Conservation (phyloP, 2,329 filamentous ascomycete genomes). For the Emergomyces pasteurianus region DNA sequence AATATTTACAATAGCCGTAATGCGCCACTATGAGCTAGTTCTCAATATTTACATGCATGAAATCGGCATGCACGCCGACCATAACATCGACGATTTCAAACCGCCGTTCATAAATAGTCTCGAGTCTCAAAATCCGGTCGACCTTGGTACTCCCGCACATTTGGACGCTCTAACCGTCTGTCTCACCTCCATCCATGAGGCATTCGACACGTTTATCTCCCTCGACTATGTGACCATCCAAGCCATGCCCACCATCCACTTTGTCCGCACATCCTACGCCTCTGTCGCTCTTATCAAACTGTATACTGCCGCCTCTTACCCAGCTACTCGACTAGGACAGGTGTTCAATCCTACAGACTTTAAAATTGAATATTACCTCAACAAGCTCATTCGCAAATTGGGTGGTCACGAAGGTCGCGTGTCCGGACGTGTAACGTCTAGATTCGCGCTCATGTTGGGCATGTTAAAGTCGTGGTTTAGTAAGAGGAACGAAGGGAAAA, state of each 20-base stretch:
- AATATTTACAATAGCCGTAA: constrained; percentile 37
- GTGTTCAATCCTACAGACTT: constrained; percentile 58
- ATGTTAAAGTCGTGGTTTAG: constrained; percentile 61
- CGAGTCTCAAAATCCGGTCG: constrained; percentile 24
- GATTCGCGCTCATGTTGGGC: constrained; percentile 58
- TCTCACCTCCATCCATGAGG: constrained; percentile 52
- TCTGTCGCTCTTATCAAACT: constrained; percentile 63
- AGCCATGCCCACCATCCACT: constrained; percentile 56
- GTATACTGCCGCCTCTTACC: constrained; percentile 53
- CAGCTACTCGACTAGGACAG: constrained; percentile 54
- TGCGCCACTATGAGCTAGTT: constrained; percentile 53
- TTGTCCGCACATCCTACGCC: constrained; percentile 60
- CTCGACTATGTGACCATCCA: constrained; percentile 50
- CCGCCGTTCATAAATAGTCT: constrained; percentile 33
- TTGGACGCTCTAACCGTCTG: constrained; percentile 57
- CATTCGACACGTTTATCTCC: constrained; percentile 52
- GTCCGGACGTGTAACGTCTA: constrained; percentile 52
- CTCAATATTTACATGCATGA: constrained; percentile 66
- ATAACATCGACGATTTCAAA: constrained; percentile 42
- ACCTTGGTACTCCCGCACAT: constrained; percentile 44
- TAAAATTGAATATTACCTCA: constrained; percentile 54
- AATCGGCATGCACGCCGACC: constrained; percentile 56
- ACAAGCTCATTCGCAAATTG: constrained; percentile 58
- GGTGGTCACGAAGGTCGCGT: constrained; percentile 50
- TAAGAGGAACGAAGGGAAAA: constrained; percentile 33